Percentiles rank a stretch among this genome's conserved stretches.
Evolutionary conservation across 768 basidiomycete species (phyloP).

Genomic region (Hirschioporus abietinus): DNA sequence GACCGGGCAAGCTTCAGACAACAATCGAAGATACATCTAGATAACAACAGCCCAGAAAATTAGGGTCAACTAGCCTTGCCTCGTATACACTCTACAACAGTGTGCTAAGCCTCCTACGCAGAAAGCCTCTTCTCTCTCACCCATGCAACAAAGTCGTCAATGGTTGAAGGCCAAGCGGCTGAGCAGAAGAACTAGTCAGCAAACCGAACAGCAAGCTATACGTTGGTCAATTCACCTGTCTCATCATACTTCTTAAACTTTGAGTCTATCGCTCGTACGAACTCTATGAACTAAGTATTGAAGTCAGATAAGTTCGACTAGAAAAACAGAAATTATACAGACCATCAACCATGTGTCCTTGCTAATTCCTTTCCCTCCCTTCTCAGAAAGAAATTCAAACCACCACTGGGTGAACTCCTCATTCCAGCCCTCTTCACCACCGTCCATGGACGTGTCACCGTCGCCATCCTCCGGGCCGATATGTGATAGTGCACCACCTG

Average conservation of each 20-base stretch:
- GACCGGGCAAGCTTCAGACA: no score
- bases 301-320: background rate
- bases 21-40: no score
- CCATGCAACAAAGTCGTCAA: conserved; percentile 78
- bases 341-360: conserved; percentile 91
- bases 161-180: conserved; percentile 86
- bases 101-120: background rate
- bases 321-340: conserved; percentile 18
- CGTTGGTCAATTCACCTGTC: conserved; percentile 47
- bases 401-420: conserved; percentile 62
- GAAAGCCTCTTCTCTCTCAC: conserved; percentile 33
- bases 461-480: conserved; percentile 41
- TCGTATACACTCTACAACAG: background rate
- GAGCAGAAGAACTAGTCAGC: conserved; percentile 5
- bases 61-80: no score
- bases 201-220: background rate
- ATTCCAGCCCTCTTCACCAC: conserved; percentile 50
- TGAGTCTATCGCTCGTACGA: conserved; percentile 68
- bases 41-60: no score
- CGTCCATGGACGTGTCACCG: conserved; percentile 32
- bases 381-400: conserved; percentile 69
- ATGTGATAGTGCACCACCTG: conserved; percentile 58
- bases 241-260: conserved; percentile 68
- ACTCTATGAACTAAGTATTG: conserved; percentile 62
- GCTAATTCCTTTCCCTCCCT: conserved; percentile 71